Conservation (phyloP, 208 protist species). For the Endotrypanum monterogeii region DNA sequence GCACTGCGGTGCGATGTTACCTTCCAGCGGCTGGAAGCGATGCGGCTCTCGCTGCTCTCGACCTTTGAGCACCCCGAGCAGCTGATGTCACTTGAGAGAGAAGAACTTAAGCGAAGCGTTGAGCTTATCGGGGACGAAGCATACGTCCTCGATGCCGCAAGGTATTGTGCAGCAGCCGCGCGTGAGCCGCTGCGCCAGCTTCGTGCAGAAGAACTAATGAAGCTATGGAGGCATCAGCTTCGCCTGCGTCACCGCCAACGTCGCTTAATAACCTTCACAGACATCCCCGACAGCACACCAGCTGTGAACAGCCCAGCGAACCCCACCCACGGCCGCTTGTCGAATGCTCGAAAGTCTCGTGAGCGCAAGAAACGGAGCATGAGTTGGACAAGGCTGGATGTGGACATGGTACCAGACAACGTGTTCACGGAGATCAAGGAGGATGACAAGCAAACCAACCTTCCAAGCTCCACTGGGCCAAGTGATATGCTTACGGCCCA, state of each 20-base stretch:
- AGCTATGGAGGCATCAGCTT: conserved; percentile 45
- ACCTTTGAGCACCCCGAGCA: conserved; percentile 28
- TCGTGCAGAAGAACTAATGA: conserved; percentile 36
- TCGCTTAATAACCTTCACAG: conserved; percentile 46
- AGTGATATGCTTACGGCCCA: conserved; percentile 12
- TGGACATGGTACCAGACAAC: conserved; percentile 52
- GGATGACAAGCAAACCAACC: conserved; percentile 37
- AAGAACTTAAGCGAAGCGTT: conserved; percentile 53
- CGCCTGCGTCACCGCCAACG: conserved; percentile 32
- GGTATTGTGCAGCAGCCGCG: conserved; percentile 14
- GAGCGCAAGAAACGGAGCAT: conserved; percentile 37
- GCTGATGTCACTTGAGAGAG: conserved; percentile 51
- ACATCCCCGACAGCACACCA: conserved; percentile 24
- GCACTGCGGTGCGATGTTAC: conserved; percentile 35
- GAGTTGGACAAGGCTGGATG: conserved; percentile 37
- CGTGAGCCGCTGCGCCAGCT: conserved; percentile 26
- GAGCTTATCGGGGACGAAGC: conserved; percentile 48
- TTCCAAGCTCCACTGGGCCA: conserved; percentile 28
- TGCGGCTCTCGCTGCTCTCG: conserved; percentile 36
- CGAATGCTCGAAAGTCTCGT: conserved; percentile 20
- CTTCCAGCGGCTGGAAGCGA: conserved; percentile 42
- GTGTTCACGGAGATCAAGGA: conserved; percentile 55
- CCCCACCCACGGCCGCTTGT: background rate
- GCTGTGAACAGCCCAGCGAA: background rate
- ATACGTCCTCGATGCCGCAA: conserved; percentile 35